Evolutionary conservation across 1,139 yeast species (phyloP).

Genomic region (Ogataea hybrid): DNA sequence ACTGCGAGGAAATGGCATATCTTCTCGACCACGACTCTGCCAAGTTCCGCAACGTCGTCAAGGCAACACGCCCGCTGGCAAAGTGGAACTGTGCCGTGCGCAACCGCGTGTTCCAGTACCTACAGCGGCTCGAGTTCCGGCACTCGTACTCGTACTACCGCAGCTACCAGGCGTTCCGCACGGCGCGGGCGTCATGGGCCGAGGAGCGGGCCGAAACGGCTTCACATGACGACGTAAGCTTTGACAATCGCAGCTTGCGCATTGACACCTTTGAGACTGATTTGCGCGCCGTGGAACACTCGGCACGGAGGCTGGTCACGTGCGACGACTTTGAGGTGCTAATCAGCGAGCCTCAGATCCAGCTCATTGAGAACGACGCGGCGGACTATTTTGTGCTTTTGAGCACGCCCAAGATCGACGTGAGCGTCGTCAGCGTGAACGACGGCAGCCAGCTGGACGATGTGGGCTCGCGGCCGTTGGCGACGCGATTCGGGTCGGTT

Average conservation of each 20-base stretch:
- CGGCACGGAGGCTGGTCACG: constrained; percentile 30
- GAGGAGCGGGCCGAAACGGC: constrained; percentile 31
- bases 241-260: neutral
- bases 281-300: constrained; percentile 43
- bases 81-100: constrained; percentile 78
- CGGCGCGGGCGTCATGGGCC: constrained; percentile 49
- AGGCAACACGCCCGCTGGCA: constrained; percentile 69
- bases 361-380: constrained; percentile 65
- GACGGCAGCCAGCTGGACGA: constrained; percentile 28
- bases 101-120: constrained; percentile 59
- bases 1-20: constrained; percentile 71
- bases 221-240: neutral
- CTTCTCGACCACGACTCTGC: constrained; percentile 28
- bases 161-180: constrained; percentile 12
- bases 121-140: constrained; percentile 64
- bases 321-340: constrained; percentile 63
- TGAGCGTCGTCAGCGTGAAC: constrained; percentile 67
- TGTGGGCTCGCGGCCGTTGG: constrained; percentile 35
- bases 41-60: constrained; percentile 60
- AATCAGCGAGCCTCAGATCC: constrained; percentile 82
- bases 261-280: constrained; percentile 2
- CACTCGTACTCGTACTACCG: constrained; percentile 49
- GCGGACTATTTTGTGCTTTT: constrained; percentile 64
- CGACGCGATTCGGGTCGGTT: constrained; percentile 68
- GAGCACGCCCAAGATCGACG: constrained; percentile 67